Base-by-base conservation (phyloP, 148 eudicot genomes). In the Silene uniflora region DNA sequence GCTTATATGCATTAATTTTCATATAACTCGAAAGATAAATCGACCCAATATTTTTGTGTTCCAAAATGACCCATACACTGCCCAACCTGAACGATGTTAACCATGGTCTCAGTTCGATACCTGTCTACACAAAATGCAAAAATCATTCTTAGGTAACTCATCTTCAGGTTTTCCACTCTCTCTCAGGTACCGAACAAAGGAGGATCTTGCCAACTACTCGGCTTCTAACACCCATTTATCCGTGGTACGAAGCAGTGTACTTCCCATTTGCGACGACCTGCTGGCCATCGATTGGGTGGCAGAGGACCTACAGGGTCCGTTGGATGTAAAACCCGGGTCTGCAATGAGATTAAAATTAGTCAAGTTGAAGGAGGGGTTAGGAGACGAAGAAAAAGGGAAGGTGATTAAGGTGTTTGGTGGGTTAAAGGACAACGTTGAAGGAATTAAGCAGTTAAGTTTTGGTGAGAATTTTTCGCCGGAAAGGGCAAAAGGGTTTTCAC, bases 381-480 rank as follows among this genome's bases (percentile, higher is more conserved):
- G 83, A 14, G 97, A 87, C 23, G 47, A 18, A n/a, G 92, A 83
- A 73, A 91, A 82, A 42, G 71, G n/a, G 16, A 79, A 84, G 80
- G 83, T 91, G 62, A 17, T 90, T 72, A 83, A 73, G 17, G 88
- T 82, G 59, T 81, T 91, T 75, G 90, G 87, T 10, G 93, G 89
- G 19, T 27, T 90, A 32, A 88, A 87, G 77, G 91, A 77, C 10
- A 75, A 78, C 75, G 73, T 90, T n/a, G 71, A 35, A 4, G 71
- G 73, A 44, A 78, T 91, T 58, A 82, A 81, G 62, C 83, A 86
- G 80, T 2, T 92, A 23, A 88, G 83, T 7, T 84, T 49, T 54
- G 98, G 98, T 78, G 93, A 89, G 80, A 91, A 91, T 75, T 91
- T 94, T 67, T 94, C 97, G 3, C 90, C 83, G 16, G 98, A 70